A percentile compares a stretch with the other conserved stretches of the same genome.
phyloP scores from a whole-genome alignment of 139 green algal species.

The Coelastrella sp. region DNA sequence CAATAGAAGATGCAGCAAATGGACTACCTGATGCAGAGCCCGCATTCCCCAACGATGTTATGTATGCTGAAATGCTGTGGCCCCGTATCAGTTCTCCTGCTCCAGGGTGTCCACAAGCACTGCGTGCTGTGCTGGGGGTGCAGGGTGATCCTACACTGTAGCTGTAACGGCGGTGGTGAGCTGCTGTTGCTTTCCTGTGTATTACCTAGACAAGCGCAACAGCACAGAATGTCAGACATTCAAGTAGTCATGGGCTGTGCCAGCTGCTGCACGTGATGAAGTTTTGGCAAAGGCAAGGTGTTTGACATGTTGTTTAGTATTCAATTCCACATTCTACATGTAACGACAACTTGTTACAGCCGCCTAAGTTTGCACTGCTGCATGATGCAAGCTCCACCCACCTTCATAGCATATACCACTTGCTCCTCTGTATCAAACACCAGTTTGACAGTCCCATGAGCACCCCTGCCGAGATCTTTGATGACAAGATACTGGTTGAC shows the following conservation, averaged over 20 bases:
- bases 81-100: background rate
- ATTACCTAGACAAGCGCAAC: constrained; percentile 41
- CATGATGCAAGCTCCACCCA: background rate
- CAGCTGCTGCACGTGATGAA: background rate
- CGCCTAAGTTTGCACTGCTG: background rate
- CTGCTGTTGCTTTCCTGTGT: constrained; percentile 36
- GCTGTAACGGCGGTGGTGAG: constrained; percentile 34
- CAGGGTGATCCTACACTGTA: constrained; percentile 26
- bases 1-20: background rate
- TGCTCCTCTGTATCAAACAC: constrained; percentile 79
- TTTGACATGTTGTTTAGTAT: too few species aligned
- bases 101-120: background rate
- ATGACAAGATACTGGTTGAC: constrained; percentile 89
- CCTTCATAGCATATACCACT: constrained; percentile 86
- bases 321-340: background rate
- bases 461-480: constrained; percentile 80
- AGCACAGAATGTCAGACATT: background rate
- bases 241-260: too few species aligned
- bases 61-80: constrained; percentile 26
- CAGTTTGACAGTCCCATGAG: constrained; percentile 84
- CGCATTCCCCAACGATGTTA: background rate
- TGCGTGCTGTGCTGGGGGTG: background rate
- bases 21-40: background rate
- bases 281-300: too few species aligned
- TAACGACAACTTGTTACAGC: background rate